Percentiles rank a stretch among this genome's conserved stretches.
Conservation (phyloP, 1,284 basidiomycete species). For the Bjerkandera adusta region DNA sequence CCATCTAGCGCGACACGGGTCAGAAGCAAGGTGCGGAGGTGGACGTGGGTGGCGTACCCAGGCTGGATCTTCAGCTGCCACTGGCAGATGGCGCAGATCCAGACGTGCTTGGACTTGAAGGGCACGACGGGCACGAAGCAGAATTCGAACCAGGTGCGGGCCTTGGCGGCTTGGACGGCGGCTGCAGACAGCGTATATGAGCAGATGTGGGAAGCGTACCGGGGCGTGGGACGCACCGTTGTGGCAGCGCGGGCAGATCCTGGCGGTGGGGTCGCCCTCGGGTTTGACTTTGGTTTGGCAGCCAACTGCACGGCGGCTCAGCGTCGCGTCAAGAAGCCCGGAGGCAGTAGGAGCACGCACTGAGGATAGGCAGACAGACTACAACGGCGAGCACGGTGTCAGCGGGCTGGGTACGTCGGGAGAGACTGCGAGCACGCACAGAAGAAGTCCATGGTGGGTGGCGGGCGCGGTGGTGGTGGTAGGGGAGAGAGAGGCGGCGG, state of each 20-base stretch:
- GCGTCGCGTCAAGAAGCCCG: background rate
- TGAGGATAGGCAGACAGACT: slow-evolving; percentile 49
- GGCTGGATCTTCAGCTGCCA: slow-evolving; percentile 43
- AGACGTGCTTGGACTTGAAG: slow-evolving; percentile 42
- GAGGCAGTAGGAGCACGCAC: slow-evolving; percentile 31
- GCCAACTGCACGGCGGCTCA: slow-evolving; percentile 36
- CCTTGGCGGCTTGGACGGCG: slow-evolving; percentile 44
- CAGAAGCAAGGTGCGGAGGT: slow-evolving; percentile 9
- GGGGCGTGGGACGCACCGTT: slow-evolving; percentile 35
- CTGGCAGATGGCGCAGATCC: slow-evolving; percentile 52
- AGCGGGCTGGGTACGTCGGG: slow-evolving; percentile 22
- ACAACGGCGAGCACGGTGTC: background rate
- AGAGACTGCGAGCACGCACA: background rate
- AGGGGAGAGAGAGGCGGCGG: background rate
- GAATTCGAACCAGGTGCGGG: slow-evolving; percentile 51
- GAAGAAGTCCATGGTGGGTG: slow-evolving; percentile 2
- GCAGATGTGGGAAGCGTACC: background rate
- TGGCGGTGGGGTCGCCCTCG: slow-evolving; percentile 37
- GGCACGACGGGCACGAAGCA: slow-evolving; percentile 52
- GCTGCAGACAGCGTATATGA: slow-evolving; percentile 27
- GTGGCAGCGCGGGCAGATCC: slow-evolving; percentile 49
- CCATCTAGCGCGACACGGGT: slow-evolving; percentile 35
- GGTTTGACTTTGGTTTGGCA: slow-evolving; percentile 45
- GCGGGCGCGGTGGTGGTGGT: slow-evolving; percentile 3
- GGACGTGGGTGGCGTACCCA: slow-evolving; percentile 33